Percentiles rank a stretch among this genome's conserved stretches.
Conservation (phyloP, 352 stramenopile genomes). For the Globisporangium radiosum region DNA sequence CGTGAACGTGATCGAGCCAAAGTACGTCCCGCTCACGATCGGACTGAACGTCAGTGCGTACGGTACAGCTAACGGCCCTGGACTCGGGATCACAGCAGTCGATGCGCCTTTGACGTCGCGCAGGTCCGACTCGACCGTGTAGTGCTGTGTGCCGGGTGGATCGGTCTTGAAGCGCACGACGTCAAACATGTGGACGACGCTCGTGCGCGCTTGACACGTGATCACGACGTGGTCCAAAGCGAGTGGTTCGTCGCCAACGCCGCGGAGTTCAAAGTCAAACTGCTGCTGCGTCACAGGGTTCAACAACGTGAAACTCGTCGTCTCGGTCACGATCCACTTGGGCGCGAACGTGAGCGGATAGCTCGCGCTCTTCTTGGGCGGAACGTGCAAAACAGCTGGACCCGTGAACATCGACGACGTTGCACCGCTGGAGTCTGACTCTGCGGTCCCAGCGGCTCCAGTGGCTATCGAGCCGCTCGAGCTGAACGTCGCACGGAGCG, state of each 20-base stretch:
- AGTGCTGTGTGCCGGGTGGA: constrained; percentile 35
- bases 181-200: constrained; percentile 65
- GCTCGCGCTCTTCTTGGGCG: constrained; percentile 53
- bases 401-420: constrained; percentile 62
- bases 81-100: constrained; percentile 18
- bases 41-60: constrained; percentile 88
- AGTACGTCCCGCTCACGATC: constrained; percentile 87
- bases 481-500: constrained; percentile 61
- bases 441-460: no score
- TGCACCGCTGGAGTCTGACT: constrained; percentile 5
- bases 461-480: neutral
- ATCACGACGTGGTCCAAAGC: constrained; percentile 87
- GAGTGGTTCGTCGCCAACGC: constrained; percentile 84
- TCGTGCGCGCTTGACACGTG: constrained; percentile 82
- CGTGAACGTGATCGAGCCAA: constrained; percentile 91
- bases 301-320: constrained; percentile 58
- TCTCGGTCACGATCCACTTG: constrained; percentile 71
- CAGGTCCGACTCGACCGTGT: constrained; percentile 90
- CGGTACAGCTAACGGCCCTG: no score
- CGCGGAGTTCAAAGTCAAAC: constrained; percentile 87
- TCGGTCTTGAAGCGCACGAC: constrained; percentile 59
- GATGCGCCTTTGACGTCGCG: constrained; percentile 75
- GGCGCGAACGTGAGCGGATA: constrained; percentile 84
- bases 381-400: constrained; percentile 53
- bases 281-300: constrained; percentile 82